Evolutionary conservation across 805 yeast genomes (phyloP).

Genomic region (Yueomyces sinensis): DNA sequence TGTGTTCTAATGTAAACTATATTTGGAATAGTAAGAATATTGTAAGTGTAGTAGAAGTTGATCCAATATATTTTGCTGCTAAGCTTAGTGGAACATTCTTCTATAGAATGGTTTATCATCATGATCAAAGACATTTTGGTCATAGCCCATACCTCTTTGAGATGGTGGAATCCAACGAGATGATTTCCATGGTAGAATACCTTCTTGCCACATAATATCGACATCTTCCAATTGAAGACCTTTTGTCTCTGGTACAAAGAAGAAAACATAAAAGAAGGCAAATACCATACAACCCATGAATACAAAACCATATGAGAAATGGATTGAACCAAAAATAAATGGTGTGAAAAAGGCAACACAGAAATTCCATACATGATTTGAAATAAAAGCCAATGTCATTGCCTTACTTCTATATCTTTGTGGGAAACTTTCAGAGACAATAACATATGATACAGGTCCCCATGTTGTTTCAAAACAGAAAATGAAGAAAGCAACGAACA

Average conservation of each 20-base stretch:
- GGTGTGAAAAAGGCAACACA: conserved; percentile 65
- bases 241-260: conserved; percentile 62
- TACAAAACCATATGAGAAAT: conserved; percentile 60
- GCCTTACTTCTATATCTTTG: conserved; percentile 54
- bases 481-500: conserved; percentile 57
- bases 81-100: conserved; percentile 4
- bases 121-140: conserved; percentile 8
- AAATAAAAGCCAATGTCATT: conserved; percentile 46
- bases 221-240: conserved; percentile 74
- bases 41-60: too few species aligned
- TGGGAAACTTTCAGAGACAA: conserved; percentile 62
- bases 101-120: conserved; percentile 12
- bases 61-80: conserved; percentile 1
- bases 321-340: conserved; percentile 48
- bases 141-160: conserved; percentile 16
- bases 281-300: conserved; percentile 48
- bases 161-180: conserved; percentile 37
- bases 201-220: conserved; percentile 39
- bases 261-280: conserved; percentile 51
- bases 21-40: too few species aligned
- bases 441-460: conserved; percentile 62
- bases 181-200: conserved; percentile 31
- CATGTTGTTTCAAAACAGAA: conserved; percentile 68
- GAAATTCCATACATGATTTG: conserved; percentile 62
- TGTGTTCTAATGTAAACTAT: too few species aligned